phyloP scores from a whole-genome alignment of 78 protist species.

The Dictyostelium firmibasis region DNA sequence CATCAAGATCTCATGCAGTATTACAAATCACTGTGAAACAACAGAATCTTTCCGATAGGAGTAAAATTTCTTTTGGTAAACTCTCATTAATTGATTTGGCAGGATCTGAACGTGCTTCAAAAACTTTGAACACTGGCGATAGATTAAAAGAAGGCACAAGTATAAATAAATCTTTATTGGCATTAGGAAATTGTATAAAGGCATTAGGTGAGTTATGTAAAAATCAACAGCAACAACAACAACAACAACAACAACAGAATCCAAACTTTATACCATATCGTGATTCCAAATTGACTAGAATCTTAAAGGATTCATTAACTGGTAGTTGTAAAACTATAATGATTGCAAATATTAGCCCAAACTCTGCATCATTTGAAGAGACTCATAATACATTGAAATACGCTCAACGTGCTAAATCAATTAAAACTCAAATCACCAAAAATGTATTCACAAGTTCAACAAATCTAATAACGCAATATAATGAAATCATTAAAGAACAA shows the following conservation, averaged over 20 bases:
- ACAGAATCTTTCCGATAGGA: neutral
- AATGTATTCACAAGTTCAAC: conserved; percentile 53
- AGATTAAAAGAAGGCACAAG: conserved; percentile 95
- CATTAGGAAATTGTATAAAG: conserved; percentile 97
- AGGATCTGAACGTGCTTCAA: conserved; percentile 94
- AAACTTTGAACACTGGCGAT: conserved; percentile 85
- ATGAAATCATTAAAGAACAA: conserved; percentile 71
- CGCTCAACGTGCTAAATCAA: conserved; percentile 93
- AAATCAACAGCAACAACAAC: neutral
- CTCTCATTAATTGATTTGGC: conserved; percentile 95
- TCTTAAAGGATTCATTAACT: conserved; percentile 97
- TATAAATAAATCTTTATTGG: conserved; percentile 96
- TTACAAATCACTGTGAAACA: conserved; percentile 65
- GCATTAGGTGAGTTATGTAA: conserved; percentile 80
- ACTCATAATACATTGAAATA: conserved; percentile 95
- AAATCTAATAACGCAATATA: conserved; percentile 75
- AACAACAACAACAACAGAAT: neutral
- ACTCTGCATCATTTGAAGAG: conserved; percentile 90
- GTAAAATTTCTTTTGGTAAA: conserved; percentile 27
- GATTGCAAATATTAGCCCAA: conserved; percentile 94
- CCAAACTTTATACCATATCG: conserved; percentile 92
- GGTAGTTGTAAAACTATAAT: conserved; percentile 97
- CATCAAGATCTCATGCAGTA: conserved; percentile 97
- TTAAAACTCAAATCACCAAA: conserved; percentile 64
- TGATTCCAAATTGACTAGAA: conserved; percentile 97